These are phyloP conservation scores for Stellera chamaejasme DNA, from an alignment of 345 rosid species.

Conservation along the genomic window DNA sequence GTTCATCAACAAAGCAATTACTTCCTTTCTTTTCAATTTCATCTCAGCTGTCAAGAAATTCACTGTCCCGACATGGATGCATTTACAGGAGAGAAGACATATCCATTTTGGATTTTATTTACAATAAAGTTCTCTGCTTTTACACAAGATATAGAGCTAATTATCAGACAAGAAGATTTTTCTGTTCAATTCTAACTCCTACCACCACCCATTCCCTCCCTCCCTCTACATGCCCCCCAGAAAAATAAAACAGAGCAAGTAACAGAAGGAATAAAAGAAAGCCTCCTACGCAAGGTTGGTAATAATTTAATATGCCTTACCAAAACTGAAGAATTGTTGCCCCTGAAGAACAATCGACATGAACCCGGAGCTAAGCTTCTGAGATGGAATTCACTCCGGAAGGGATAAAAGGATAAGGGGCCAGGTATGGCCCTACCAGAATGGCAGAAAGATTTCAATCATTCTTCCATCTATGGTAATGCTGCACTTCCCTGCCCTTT, in stretches of 20 bases:
- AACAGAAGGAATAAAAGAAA: not conserved
- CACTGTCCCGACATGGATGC: no score
- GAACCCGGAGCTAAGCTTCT: not conserved
- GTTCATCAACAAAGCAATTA: no score
- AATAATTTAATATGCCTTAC: conserved; percentile 15
- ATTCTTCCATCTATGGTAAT: conserved; percentile 26
- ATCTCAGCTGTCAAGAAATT: no score
- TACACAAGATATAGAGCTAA: conserved; percentile 1
- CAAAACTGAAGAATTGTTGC: conserved; percentile 5
- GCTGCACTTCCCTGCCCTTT: conserved; percentile 33
- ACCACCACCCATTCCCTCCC: not conserved
- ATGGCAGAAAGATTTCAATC: conserved; percentile 43
- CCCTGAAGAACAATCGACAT: not conserved
- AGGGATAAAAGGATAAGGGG: not conserved
- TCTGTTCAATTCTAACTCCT: not conserved
- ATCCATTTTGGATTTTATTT: conserved; percentile 12
- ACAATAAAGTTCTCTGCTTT: conserved; percentile 4
- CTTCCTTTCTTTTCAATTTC: no score
- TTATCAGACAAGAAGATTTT: not conserved
- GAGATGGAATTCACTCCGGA: no score
- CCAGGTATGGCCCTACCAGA: conserved; percentile 34
- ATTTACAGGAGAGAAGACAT: not conserved
- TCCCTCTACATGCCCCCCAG: not conserved
- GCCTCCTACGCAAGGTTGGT: no score
- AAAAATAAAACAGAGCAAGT: not conserved